phyloP scores from a whole-genome alignment of 441 rosid species.

The Erodium moschatum region DNA sequence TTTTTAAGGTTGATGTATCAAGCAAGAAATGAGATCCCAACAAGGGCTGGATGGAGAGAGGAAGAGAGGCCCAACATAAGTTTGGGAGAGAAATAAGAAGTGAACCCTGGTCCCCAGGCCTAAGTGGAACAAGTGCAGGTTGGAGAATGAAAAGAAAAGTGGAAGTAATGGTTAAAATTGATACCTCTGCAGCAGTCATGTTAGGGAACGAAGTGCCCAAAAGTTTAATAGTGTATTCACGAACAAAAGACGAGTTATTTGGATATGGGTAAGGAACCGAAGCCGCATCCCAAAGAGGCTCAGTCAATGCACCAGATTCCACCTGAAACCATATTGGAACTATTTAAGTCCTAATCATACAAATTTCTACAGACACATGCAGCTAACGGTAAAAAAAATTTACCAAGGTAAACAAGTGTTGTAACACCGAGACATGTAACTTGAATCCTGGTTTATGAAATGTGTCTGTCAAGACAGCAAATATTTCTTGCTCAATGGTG shows the following conservation, averaged over 20 bases:
- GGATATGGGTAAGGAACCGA: constrained; percentile 64
- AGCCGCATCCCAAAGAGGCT: constrained; percentile 88
- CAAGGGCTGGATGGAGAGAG: too few relatives aligned
- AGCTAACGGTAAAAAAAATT: background rate
- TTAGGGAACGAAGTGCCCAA: constrained; percentile 93
- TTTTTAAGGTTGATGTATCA: too few relatives aligned
- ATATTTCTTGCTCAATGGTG: constrained; percentile 91
- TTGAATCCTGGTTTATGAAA: constrained; percentile 99
- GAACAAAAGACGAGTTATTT: constrained; percentile 66
- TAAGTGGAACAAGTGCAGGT: background rate
- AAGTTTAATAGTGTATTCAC: constrained; percentile 87
- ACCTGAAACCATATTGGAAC: constrained; percentile 39
- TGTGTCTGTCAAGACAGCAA: constrained; percentile 92
- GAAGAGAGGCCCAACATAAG: too few relatives aligned
- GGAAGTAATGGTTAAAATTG: background rate
- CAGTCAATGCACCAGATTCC: constrained; percentile 70
- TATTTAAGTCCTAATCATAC: background rate
- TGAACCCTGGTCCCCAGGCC: too few relatives aligned
- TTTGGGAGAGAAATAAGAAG: too few relatives aligned
- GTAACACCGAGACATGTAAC: constrained; percentile 84
- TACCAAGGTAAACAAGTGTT: constrained; percentile 86
- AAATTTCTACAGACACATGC: background rate
- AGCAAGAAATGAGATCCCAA: too few relatives aligned
- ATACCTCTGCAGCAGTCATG: constrained; percentile 87
- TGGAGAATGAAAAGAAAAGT: background rate